These are phyloP conservation scores for Penicillium fuscoglaucum DNA, from an alignment of 2,329 filamentous ascomycete species.

Conservation along the genomic window DNA sequence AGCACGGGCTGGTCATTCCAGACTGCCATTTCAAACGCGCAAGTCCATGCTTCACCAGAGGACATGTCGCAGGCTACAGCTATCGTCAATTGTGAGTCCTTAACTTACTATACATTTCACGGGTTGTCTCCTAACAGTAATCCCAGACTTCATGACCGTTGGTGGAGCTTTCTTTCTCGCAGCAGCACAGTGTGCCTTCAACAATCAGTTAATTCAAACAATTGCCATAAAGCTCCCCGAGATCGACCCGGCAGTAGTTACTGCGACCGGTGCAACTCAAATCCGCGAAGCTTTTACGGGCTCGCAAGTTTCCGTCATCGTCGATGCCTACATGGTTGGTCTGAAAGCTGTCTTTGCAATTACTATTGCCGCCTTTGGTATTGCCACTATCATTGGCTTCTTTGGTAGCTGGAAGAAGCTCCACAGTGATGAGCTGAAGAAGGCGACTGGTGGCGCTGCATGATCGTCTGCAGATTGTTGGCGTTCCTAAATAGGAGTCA, in stretches of 20 bases:
- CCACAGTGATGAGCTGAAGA: not conserved
- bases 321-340: slow-evolving; percentile 14
- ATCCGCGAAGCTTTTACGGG: slow-evolving; percentile 2
- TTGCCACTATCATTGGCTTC: slow-evolving; percentile 15
- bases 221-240: not conserved
- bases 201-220: slow-evolving; percentile 27
- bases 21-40: slow-evolving; percentile 4
- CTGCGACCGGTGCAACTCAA: slow-evolving; percentile 10
- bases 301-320: not conserved
- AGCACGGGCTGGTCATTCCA: slow-evolving; percentile 24
- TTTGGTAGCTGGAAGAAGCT: slow-evolving; percentile 3
- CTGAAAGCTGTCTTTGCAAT: slow-evolving; percentile 10
- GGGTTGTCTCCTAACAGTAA: not conserved
- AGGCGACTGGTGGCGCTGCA: not conserved
- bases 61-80: slow-evolving; percentile 4
- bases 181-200: slow-evolving; percentile 33
- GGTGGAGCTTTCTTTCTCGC: slow-evolving; percentile 36
- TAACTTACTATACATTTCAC: not conserved
- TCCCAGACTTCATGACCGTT: not conserved
- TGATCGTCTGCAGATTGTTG: not conserved
- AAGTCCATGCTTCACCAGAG: slow-evolving; percentile 1
- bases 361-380: slow-evolving; percentile 20
- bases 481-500: not conserved
- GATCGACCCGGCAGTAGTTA: slow-evolving; percentile 1
- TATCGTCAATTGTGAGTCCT: not conserved